Evolutionary conservation across 306 rosid genomes (phyloP), one percentile per base, ranked within the genome.

Genomic region (Cotoneaster glaucophyllus): DNA sequence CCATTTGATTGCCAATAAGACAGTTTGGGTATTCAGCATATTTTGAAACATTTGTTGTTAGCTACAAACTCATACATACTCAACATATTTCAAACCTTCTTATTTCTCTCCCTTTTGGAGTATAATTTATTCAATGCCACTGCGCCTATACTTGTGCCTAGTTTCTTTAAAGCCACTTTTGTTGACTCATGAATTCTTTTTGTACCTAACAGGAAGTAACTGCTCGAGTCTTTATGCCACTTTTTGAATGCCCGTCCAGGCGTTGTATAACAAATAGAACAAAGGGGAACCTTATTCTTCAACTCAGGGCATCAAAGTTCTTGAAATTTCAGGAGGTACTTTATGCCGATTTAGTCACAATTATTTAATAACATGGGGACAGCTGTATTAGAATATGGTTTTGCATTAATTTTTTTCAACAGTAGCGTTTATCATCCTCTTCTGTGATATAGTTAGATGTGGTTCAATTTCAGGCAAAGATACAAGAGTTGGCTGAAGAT

Each of bases 401-500:
- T 5, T 71, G 26, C 62, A 58, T 53, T 52, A 6, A 69, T 67
- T 81, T 83, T 83, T 61, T 61, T 41, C 71, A 58, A n/a, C 24
- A 6, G 21, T 76, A 62, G 69, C 21, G 57, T 67, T 74, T 76
- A 72, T 48, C 69, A 53, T 77, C 17, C 63, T 44, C 66, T 44
- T 26, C 63, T 10, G 10, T 54, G 31, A 34, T 69, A 56, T 22
- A 21, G 56, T 69, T n/a, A 58, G 64, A 81, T 59, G 64, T 72
- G 75, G 77, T 82, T 83, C 41, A 78, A 80, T 71, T 88, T 85
- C 93, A 96, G 99, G 99, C 97, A 19, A 96, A 96, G 90, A 82
- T 96, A 82, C 98, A 96, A 85, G 99, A 96, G 81, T 88, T 96
- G 81, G 80, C 99, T 78, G 99, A 96, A 61, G 97, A 96, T 82